Evolutionary conservation across 2,329 filamentous ascomycete species (phyloP).

Genomic region (Karstenula rhodostoma): DNA sequence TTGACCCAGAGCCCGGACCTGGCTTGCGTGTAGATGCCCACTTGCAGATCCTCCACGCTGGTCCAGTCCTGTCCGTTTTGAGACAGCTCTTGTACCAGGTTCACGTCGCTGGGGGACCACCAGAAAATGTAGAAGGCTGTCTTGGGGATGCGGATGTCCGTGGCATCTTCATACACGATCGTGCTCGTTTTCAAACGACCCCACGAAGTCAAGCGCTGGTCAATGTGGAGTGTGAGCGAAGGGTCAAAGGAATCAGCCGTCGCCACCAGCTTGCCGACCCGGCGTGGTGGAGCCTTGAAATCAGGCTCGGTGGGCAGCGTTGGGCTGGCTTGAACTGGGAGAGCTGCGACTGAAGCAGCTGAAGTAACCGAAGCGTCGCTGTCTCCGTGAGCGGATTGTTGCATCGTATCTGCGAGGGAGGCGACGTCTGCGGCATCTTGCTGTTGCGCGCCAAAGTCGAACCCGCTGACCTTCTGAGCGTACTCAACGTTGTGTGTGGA

Average conservation of each 20-base stretch:
- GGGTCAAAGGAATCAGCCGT: conserved; percentile 70
- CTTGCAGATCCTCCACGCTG: conserved; percentile 63
- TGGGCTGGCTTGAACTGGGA: conserved; percentile 28
- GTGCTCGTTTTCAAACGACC: conserved; percentile 77
- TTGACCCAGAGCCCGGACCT: conserved; percentile 81
- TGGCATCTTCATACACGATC: conserved; percentile 66
- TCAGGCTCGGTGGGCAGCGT: conserved; percentile 34
- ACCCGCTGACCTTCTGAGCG: conserved; percentile 55
- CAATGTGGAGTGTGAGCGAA: conserved; percentile 69
- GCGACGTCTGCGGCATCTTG: conserved; percentile 28
- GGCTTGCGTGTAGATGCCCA: conserved; percentile 82
- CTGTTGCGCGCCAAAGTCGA: conserved; percentile 48
- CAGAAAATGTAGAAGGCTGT: conserved; percentile 77
- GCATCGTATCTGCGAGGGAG: conserved; percentile 40
- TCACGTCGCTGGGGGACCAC: conserved; percentile 70
- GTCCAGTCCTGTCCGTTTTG: conserved; percentile 62
- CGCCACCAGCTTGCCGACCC: conserved; percentile 72
- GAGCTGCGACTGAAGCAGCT: conserved; percentile 23
- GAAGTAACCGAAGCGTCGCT: conserved; percentile 24
- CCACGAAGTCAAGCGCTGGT: conserved; percentile 75
- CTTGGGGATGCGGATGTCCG: conserved; percentile 79
- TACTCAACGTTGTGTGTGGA: conserved; percentile 58
- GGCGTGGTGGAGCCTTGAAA: conserved; percentile 51
- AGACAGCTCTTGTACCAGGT: conserved; percentile 50
- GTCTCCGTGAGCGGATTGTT: conserved; percentile 30